Percentiles rank a stretch among this genome's conserved stretches.
These are phyloP conservation scores for Dendrobium chrysotoxum DNA, from an alignment of 106 monocot genomes.

Conservation along the genomic window DNA sequence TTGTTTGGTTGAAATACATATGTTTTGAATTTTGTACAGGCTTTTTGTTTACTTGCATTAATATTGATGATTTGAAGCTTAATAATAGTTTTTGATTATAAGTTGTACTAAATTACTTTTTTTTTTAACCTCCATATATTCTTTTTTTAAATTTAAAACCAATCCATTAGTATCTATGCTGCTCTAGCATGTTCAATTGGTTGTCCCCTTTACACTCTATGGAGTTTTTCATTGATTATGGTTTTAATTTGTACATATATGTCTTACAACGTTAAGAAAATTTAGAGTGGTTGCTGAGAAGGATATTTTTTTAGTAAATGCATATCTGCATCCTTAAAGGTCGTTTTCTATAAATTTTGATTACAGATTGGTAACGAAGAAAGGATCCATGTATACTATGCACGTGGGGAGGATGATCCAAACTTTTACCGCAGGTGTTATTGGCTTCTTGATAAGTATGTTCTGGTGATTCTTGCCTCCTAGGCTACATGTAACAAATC, in stretches of 20 bases:
- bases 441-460: constrained; percentile 95
- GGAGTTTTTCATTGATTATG: not conserved
- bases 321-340: not conserved
- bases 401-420: constrained; percentile 84
- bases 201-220: not conserved
- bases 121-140: not conserved
- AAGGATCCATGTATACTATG: constrained; percentile 96
- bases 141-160: not conserved
- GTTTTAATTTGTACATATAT: not conserved
- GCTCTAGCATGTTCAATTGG: not conserved
- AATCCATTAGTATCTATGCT: not conserved
- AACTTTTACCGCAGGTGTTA: constrained; percentile 86
- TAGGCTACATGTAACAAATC: no score
- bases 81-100: not conserved
- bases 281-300: not conserved
- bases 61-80: not conserved
- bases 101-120: not conserved
- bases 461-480: not conserved
- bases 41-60: not conserved
- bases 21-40: not conserved
- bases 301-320: not conserved
- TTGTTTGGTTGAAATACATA: not conserved
- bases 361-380: constrained; percentile 86
- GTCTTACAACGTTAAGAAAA: not conserved
- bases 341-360: constrained; percentile 6